Base-by-base conservation (phyloP, 73 alveolate species). In the Paramecium caudatum region DNA sequence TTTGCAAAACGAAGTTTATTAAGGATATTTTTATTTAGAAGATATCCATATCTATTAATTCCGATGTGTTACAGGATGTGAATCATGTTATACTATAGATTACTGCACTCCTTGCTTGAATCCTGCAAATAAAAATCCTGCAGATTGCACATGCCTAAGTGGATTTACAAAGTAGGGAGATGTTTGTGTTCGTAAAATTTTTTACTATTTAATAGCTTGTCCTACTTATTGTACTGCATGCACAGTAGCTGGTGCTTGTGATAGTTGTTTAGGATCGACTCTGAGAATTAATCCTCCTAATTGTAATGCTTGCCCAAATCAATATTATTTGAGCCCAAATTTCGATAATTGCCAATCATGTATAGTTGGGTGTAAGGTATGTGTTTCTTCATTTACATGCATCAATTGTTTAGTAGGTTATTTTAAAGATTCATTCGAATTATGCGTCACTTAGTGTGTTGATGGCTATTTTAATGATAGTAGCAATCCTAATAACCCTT, bases 211-310 rank as follows among this genome's bases (percentile, higher is more conserved):
- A 0, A 10, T 55, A 55, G 80, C 23, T 55, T 55, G 80, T 23
- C 80, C 80, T 10, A 55, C 80, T 9, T 55, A 55, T 55, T 55
- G 80, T 27, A 23, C 80, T 55, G n/a, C 80, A 27, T 55, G 80
- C 12, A 43, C 30, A 0, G 0, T 43, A 10, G 80, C 80, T 55
- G 80, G 46, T 10, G 46, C 30, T 7, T 55, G 80, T 55, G 80
- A 27, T 27, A 43, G 30, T 55, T 55, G 80, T 23, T 23, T 19
- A 7, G 45, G 23, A 55, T 16, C 80, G 1, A 55, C 80, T 9
- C 23, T 27, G 13, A 55, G 80, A 55, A 55, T 55, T 8, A 55
- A 55, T 55, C 30, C 80, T 55, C 80, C 80, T 19, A 55, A 1
- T 55, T 55, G 80, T 55, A 43, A 55, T 55, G n/a, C 23, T 27